phyloP scores from a whole-genome alignment of 176 grass and related monocot genomes.

The Stipa capillata region DNA sequence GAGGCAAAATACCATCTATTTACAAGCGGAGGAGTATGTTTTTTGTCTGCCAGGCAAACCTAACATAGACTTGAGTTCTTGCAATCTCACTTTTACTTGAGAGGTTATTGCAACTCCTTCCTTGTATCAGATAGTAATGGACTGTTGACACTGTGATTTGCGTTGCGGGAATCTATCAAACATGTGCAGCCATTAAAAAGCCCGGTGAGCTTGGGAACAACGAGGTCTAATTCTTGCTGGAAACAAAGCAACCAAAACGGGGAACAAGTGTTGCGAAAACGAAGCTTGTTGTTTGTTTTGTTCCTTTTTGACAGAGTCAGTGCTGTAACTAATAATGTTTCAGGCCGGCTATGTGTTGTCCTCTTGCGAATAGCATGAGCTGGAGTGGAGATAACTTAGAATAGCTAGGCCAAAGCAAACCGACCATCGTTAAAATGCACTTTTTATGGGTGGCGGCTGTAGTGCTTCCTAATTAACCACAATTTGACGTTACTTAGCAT shows the following conservation, averaged over 20 bases:
- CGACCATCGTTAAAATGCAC: slow-evolving; percentile 10
- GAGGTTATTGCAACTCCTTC: neutral
- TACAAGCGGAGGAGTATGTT: too few species aligned
- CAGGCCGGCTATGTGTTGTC: slow-evolving; percentile 32
- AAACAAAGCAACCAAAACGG: slow-evolving; percentile 8
- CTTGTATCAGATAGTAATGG: neutral
- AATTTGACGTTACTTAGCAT: too few species aligned
- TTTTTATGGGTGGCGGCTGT: slow-evolving; percentile 14
- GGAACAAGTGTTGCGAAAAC: slow-evolving; percentile 1
- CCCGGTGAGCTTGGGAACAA: neutral
- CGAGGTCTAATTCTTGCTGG: neutral
- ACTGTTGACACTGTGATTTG: neutral
- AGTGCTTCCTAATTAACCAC: neutral
- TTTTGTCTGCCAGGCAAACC: neutral
- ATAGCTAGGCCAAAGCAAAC: neutral
- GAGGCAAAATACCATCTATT: too few species aligned
- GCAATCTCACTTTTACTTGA: neutral
- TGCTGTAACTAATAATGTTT: slow-evolving; percentile 13
- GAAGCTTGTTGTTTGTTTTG: slow-evolving; percentile 10
- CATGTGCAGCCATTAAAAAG: neutral
- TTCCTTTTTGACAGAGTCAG: slow-evolving; percentile 24
- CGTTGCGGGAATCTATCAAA: slow-evolving; percentile 15
- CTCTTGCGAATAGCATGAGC: neutral
- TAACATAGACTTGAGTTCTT: neutral
- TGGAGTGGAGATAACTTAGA: slow-evolving; percentile 30